Evolutionary conservation across 176 grass and related monocot genomes (phyloP), one percentile per base, ranked within the genome.

Genomic region (Lolium multiflorum): DNA sequence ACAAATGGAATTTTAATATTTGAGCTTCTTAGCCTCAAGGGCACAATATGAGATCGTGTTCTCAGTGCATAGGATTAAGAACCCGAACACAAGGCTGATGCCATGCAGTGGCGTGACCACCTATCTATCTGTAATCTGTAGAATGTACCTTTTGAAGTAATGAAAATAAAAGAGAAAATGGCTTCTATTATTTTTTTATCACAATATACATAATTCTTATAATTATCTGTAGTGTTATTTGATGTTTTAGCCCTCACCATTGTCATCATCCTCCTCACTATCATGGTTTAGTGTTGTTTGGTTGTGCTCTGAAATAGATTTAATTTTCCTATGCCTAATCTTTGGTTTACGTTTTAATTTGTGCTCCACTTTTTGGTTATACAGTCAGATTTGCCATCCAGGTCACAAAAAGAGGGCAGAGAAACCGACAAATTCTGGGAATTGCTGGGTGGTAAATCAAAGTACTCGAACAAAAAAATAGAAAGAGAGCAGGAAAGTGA

Each of bases 371-470:
- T 73, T 84, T 76, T 89, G 21, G 46, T 77, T 88, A 79, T 87
- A 28, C 85, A 99, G 97, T 90, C 97, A 83, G 89, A 99, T 84
- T 43, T 90, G 21, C 94, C 93, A 52, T 88, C 93, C 16, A 96
- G 93, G 69, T 83, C 92, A 55, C 97, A 90, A 74, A 99, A 93
- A 61, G 97, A 99, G 77, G 97, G 94, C 46, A 86, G 87, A 92
- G 97, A 99, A 88, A 93, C 88, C 0, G 94, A 99, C 67, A 92
- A 94, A 64, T 99, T 99, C 61, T 99, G 97, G 97, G 87, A 84
- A 83, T 51, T 99, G 46, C 81, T 99, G 48, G 97, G 94, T 69
- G 94, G 89, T 44, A 96, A 93, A 99, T 76, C 87, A 76, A 93
- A 96, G 87, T 96, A 99, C 76, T 82, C 87, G 0, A 96, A 91